Percentiles rank a stretch among this genome's conserved stretches.
Conservation (phyloP, 75 land plant genomes). For the Picea sitchensis region DNA sequence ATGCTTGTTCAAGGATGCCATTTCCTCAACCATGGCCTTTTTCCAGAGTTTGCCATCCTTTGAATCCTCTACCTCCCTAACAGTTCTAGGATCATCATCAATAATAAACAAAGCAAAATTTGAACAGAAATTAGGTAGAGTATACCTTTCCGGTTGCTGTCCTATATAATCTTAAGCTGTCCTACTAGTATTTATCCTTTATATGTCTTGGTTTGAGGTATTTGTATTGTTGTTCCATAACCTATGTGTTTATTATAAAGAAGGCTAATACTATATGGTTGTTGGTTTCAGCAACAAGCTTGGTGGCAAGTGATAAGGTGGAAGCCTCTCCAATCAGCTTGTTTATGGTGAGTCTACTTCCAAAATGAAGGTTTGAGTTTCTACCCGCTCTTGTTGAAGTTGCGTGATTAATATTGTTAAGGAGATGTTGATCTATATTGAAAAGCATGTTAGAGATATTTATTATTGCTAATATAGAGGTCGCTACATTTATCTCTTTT, state of each 20-base stretch:
- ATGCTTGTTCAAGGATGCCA: too few species aligned
- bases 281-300: background rate
- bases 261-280: background rate
- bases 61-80: too few species aligned
- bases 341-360: background rate
- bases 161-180: background rate
- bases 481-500: too few species aligned
- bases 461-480: background rate
- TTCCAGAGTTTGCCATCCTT: too few species aligned
- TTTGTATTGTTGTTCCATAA: background rate
- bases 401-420: background rate
- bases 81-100: too few species aligned
- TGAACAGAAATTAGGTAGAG: too few species aligned
- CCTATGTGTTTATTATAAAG: background rate
- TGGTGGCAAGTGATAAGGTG: constrained; percentile 2
- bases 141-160: too few species aligned
- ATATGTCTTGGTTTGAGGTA: background rate
- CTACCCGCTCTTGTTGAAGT: background rate
- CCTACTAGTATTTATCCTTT: background rate
- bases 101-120: too few species aligned
- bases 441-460: background rate
- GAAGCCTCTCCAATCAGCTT: background rate
- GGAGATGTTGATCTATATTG: background rate
- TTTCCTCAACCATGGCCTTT: too few species aligned
- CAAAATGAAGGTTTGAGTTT: background rate